Percentiles rank a stretch among this genome's conserved stretches.
These are phyloP conservation scores for Syncephalastrum sp. DNA, from an alignment of 371 early-diverging fungal species.

Conservation along the genomic window DNA sequence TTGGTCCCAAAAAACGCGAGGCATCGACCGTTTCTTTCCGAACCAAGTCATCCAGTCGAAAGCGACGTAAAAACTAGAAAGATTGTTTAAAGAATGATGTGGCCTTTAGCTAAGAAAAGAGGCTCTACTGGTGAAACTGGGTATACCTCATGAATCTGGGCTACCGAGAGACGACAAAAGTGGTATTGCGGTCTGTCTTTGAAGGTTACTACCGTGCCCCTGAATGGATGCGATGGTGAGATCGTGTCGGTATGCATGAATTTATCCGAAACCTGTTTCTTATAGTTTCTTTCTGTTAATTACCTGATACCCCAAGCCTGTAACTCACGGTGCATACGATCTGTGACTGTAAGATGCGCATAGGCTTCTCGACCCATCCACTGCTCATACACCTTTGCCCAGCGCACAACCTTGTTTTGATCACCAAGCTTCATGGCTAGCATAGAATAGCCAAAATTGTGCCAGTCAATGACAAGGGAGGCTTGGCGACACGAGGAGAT, in stretches of 20 bases:
- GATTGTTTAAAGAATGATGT: conserved; percentile 4
- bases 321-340: conserved; percentile 79
- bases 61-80: conserved; percentile 31
- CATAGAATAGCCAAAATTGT: conserved; percentile 93
- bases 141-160: conserved; percentile 62
- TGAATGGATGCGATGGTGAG: too few species aligned
- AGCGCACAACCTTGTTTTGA: conserved; percentile 52
- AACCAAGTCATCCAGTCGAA: conserved; percentile 42
- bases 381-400: conserved; percentile 75
- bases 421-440: conserved; percentile 73
- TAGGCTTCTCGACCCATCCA: conserved; percentile 70
- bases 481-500: conserved; percentile 61
- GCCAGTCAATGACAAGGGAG: conserved; percentile 93
- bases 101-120: neutral
- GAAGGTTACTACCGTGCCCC: conserved; percentile 50
- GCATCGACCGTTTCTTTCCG: conserved; percentile 32
- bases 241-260: too few species aligned
- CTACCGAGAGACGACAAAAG: conserved; percentile 57
- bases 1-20: conserved; percentile 22
- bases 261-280: too few species aligned
- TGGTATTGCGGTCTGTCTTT: conserved; percentile 73
- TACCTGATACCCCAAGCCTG: conserved; percentile 60
- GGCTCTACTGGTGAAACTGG: too few species aligned
- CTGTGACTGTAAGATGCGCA: conserved; percentile 86
- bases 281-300: neutral